Evolutionary conservation across 257 asterid genomes (phyloP).

Genomic region (Asclepias syriaca): DNA sequence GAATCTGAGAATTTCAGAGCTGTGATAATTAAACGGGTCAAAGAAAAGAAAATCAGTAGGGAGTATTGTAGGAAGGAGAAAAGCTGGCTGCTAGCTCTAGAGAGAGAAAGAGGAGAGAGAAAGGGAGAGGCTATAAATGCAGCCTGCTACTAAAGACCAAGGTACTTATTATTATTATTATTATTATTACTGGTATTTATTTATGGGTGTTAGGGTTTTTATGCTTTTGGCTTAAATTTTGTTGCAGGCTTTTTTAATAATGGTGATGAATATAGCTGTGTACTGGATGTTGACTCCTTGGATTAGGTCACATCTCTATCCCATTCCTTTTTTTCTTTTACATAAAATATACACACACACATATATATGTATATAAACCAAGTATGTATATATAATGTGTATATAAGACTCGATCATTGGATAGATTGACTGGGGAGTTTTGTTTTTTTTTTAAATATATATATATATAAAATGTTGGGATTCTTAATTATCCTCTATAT

Average conservation of each 20-base stretch:
- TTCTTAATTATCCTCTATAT: constrained; percentile 22
- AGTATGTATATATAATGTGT: too few species aligned
- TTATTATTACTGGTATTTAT: constrained; percentile 8
- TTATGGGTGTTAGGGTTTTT: constrained; percentile 42
- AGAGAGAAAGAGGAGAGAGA: constrained; percentile 6
- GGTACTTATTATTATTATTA: not conserved
- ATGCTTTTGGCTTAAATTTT: constrained; percentile 37
- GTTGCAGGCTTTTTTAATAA: constrained; percentile 50
- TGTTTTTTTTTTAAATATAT: too few species aligned
- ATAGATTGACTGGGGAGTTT: constrained; percentile 5
- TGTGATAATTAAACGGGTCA: constrained; percentile 5
- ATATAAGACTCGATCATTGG: not conserved
- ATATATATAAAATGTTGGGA: not conserved
- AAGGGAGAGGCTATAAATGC: constrained; percentile 33
- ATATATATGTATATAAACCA: too few species aligned
- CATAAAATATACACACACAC: too few species aligned
- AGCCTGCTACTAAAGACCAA: constrained; percentile 23
- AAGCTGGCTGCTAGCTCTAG: not conserved
- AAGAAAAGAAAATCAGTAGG: not conserved
- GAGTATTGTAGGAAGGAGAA: constrained; percentile 21
- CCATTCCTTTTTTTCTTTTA: not conserved
- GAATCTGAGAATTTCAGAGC: constrained; percentile 15
- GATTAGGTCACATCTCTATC: constrained; percentile 8
- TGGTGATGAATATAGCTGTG: constrained; percentile 14
- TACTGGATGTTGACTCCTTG: constrained; percentile 24